Base-by-base conservation (phyloP, 2,329 filamentous ascomycete genomes). In the Whalleya microplaca region DNA sequence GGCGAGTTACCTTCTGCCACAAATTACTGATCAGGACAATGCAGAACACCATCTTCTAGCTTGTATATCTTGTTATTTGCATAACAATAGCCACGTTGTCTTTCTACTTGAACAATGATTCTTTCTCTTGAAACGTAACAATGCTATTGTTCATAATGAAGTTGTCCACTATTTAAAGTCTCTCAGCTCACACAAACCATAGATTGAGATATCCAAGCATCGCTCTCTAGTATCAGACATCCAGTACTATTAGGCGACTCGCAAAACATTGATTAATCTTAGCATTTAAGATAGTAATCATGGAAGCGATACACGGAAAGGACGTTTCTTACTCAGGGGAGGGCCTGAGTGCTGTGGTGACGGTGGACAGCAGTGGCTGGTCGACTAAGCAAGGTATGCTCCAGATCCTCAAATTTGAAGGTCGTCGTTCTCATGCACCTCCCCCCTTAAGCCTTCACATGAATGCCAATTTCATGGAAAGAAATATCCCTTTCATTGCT, bases 291-390 rank as follows among this genome's bases (percentile, higher is more conserved):
- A 32, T 12, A 45, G 14, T 18, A 20, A 29, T 18, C 44, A 16
- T 27, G 18, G 27, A 16, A 21, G 23, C 19, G 16, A 40, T 42
- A 12, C 6, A 41, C 27, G n/a, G 18, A 2, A 55, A 53, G n/a
- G 27, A 29, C 16, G 20, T 55, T 18, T 21, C 48, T 8, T 50
- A 54, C 20, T 19, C 23, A 21, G 43, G 46, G 4, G 41, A 56
- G 27, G 43, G 23, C 16, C 23, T 56, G 3, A 2, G 12, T 2
- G 42, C n/a, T 21, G 51, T 27, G 19, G 18, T 51, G 18, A 44
- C 7, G 19, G 6, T 50, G 16, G 53, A 59, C 5, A 57, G 63
- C 14, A n/a, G 57, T 21, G 53, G 48, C 4, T 58, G 58, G 62
- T 47, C 60, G 18, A 43, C 48, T 8, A 20, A 42, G 18, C 41